Percentiles rank a stretch among this genome's conserved stretches.
Conservation (phyloP, 495 filamentous ascomycete genomes). For the Aspergillus carlsbadensis region DNA sequence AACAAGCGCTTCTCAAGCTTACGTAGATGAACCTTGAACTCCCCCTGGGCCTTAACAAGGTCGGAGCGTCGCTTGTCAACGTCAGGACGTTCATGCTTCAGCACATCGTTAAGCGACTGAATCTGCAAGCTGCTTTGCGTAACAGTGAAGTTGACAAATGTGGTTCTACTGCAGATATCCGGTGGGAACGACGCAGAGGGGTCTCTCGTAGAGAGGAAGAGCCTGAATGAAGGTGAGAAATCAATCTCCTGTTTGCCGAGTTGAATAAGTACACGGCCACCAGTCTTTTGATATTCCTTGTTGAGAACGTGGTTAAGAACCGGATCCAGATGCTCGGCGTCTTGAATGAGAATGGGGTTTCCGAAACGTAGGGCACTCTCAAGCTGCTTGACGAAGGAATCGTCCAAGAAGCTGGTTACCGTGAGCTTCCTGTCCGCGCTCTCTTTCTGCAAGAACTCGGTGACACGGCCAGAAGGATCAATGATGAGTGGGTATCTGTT, state of each 20-base stretch:
- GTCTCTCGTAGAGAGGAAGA: slow-evolving; percentile 94
- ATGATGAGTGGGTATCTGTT: slow-evolving; percentile 98
- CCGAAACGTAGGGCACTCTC: slow-evolving; percentile 96
- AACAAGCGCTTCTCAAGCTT: slow-evolving; percentile 94
- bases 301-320: slow-evolving; percentile 98
- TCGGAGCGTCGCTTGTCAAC: slow-evolving; percentile 96
- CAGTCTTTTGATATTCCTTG: slow-evolving; percentile 99
- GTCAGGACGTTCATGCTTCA: slow-evolving; percentile 96
- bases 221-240: slow-evolving; percentile 94
- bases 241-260: slow-evolving; percentile 99
- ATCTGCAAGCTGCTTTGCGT: slow-evolving; percentile 98
- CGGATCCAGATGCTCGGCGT: slow-evolving; percentile 94
- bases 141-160: slow-evolving; percentile 99
- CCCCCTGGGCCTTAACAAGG: slow-evolving; percentile 95
- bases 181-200: slow-evolving; percentile 96
- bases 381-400: slow-evolving; percentile 95
- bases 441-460: slow-evolving; percentile 92
- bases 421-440: slow-evolving; percentile 91
- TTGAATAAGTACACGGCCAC: slow-evolving; percentile 95
- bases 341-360: slow-evolving; percentile 97
- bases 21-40: slow-evolving; percentile 95
- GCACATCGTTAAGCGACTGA: slow-evolving; percentile 91
- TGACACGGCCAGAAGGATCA: slow-evolving; percentile 90
- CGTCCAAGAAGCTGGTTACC: slow-evolving; percentile 96
- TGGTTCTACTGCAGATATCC: slow-evolving; percentile 96